phyloP scores from a whole-genome alignment of 2,329 filamentous ascomycete genomes.

The Coleophoma crateriformis region DNA sequence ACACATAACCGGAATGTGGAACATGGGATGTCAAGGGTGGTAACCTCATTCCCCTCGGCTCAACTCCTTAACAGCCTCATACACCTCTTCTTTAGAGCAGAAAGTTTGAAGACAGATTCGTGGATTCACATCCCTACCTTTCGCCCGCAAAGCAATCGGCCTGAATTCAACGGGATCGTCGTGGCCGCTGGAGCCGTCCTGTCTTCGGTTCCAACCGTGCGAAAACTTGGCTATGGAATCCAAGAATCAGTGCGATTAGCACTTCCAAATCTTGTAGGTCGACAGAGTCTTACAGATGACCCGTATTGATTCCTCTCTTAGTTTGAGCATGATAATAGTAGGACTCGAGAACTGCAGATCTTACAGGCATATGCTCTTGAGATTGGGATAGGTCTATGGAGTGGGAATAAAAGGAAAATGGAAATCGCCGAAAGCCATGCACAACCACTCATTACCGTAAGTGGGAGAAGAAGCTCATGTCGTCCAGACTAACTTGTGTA shows the following conservation, averaged over 20 bases:
- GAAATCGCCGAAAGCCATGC: conserved; percentile 53
- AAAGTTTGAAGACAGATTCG: conserved; percentile 8
- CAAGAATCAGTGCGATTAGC: conserved; percentile 15
- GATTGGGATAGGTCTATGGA: conserved; percentile 51
- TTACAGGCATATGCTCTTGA: conserved; percentile 43
- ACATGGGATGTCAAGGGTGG: conserved; percentile 2
- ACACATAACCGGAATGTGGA: neutral
- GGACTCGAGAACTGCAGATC: conserved; percentile 44
- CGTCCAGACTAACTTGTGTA: conserved; percentile 27
- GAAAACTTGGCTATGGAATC: conserved; percentile 17
- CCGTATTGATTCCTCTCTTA: neutral
- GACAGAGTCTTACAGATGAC: too few species aligned
- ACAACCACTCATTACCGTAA: conserved; percentile 29
- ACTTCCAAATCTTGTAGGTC: conserved; percentile 5
- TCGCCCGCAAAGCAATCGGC: neutral
- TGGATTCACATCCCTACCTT: conserved; percentile 15
- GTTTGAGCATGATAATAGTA: conserved; percentile 42
- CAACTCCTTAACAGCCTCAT: conserved; percentile 12
- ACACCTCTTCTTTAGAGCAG: conserved; percentile 9
- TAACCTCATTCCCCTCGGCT: conserved; percentile 14
- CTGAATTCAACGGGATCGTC: conserved; percentile 9
- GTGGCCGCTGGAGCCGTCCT: conserved; percentile 12
- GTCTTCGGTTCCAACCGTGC: conserved; percentile 6
- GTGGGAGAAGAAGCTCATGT: neutral
- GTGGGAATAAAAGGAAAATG: conserved; percentile 52